A percentile compares a stretch with the other conserved stretches of the same genome.
phyloP scores from a whole-genome alignment of 2,329 filamentous ascomycete genomes.

The Penicillium sp. region DNA sequence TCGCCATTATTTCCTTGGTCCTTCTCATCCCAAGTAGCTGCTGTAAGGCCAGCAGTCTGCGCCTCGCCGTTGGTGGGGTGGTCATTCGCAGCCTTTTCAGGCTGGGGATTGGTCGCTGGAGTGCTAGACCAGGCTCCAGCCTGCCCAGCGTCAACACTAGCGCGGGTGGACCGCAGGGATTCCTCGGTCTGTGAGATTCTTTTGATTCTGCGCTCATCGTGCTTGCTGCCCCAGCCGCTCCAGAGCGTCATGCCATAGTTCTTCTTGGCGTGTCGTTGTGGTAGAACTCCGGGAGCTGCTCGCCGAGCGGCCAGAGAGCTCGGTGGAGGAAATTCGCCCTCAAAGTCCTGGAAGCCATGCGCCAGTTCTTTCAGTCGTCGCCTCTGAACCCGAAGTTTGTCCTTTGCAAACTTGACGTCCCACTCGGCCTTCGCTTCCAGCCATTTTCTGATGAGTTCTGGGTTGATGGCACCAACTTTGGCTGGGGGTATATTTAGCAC shows the following conservation, averaged over 20 bases:
- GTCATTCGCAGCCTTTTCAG: neutral
- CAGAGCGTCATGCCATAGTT: slow-evolving; percentile 77
- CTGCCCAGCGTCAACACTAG: slow-evolving; percentile 28
- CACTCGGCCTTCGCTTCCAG: slow-evolving; percentile 67
- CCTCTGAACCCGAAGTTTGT: slow-evolving; percentile 69
- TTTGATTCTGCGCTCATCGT: slow-evolving; percentile 70
- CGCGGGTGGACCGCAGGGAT: slow-evolving; percentile 21
- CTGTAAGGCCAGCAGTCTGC: neutral
- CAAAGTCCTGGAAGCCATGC: slow-evolving; percentile 67
- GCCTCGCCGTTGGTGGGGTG: neutral
- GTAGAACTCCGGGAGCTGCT: slow-evolving; percentile 31
- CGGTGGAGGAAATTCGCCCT: slow-evolving; percentile 74
- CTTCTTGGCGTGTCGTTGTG: slow-evolving; percentile 42
- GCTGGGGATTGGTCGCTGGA: slow-evolving; percentile 10
- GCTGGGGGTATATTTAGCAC: slow-evolving; percentile 61
- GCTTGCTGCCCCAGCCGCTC: slow-evolving; percentile 83
- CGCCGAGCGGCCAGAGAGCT: slow-evolving; percentile 74
- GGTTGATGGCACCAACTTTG: slow-evolving; percentile 75
- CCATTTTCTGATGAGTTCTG: slow-evolving; percentile 78
- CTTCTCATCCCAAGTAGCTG: slow-evolving; percentile 14
- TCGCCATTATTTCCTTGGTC: slow-evolving; percentile 1
- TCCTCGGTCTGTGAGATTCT: slow-evolving; percentile 26
- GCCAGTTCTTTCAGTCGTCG: slow-evolving; percentile 68
- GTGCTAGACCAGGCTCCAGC: slow-evolving; percentile 26
- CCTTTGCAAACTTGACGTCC: slow-evolving; percentile 66